Base-by-base conservation (phyloP, 2,329 filamentous ascomycete species). In the Fusarium sambucinum region DNA sequence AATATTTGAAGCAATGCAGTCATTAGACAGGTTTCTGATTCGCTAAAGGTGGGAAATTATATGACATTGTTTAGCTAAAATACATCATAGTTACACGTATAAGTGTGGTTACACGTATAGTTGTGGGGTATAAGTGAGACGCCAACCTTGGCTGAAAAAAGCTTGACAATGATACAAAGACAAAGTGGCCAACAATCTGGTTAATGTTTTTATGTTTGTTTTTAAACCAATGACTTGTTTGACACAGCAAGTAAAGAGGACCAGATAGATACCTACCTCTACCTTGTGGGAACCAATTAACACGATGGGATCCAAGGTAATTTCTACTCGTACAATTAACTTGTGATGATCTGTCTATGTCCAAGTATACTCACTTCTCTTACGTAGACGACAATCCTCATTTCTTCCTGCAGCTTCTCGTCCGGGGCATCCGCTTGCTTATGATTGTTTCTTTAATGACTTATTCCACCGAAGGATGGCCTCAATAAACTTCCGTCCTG, bases 381-480 rank as follows among this genome's bases (percentile, higher is more conserved):
- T 51, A 29, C 47, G 47, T 27, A n/a, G 10, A 40, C 12, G 32
- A 16, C n/a, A 16, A 51, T 40, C 47, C 33, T 25, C 23, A 38
- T 51, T 38, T 50, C 32, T 21, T 38, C 47, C 23, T 51, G 33
- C 33, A 38, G 33, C 21, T 32, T 40, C 47, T 27, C 25, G 33
- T n/a, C 30, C n/a, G 37, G 27, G 48, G 12, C 12, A 17, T 42
- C 35, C 35, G n/a, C 35, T 38, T 38, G 23, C 42, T 33, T 41
- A 60, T 52, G 55, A 16, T 35, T 46, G 29, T 42, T 64, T 69
- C 62, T 70, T 69, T 53, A 78, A 51, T 53, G 73, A 72, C 23
- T 68, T 68, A 63, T 85, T 85, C 74, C 81, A 80, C 35, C 66
- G 72, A 53, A 85, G 60, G 12, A 85, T 77, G 23, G 75, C 77